These are phyloP conservation scores for Halophytophthora polymorphica DNA, from an alignment of 352 stramenopile species.

Conservation along the genomic window DNA sequence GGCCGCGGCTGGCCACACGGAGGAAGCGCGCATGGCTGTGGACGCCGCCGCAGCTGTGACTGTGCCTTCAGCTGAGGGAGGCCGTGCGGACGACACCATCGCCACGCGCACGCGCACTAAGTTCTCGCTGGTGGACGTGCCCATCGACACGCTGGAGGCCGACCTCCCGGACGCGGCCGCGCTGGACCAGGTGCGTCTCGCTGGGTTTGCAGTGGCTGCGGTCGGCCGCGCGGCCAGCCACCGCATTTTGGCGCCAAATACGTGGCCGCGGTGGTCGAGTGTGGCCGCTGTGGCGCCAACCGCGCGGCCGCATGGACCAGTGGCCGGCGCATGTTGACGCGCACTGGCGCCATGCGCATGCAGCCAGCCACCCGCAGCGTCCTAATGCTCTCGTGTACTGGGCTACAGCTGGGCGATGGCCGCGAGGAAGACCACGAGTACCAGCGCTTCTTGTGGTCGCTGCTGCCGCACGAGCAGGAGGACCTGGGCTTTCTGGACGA, in stretches of 20 bases:
- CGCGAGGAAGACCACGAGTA: constrained; percentile 65
- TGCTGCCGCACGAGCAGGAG: constrained; percentile 68
- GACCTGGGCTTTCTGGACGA: constrained; percentile 83
- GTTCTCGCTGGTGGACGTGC: constrained; percentile 70
- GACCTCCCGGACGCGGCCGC: constrained; percentile 37
- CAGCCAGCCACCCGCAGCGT: too few species aligned
- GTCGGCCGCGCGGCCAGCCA: neutral
- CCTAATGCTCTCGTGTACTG: too few species aligned
- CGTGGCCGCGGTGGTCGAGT: constrained; percentile 2
- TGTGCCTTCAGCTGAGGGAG: too few species aligned
- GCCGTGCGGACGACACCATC: constrained; percentile 64
- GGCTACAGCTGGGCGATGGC: too few species aligned
- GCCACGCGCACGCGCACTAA: constrained; percentile 69
- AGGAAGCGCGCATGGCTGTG: constrained; percentile 7
- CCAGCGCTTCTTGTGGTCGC: constrained; percentile 77
- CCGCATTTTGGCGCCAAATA: constrained; percentile 3
- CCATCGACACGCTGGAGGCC: constrained; percentile 68
- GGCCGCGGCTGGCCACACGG: constrained; percentile 1
- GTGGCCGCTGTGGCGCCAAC: constrained; percentile 3
- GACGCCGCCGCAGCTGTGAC: too few species aligned
- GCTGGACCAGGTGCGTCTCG: constrained; percentile 19
- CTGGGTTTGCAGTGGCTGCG: too few species aligned
- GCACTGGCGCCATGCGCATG: neutral
- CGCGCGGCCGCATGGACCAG: constrained; percentile 1
- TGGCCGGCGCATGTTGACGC: constrained; percentile 4